phyloP scores from a whole-genome alignment of 2,329 filamentous ascomycete species.

The Colletotrichum lindemuthianum region DNA sequence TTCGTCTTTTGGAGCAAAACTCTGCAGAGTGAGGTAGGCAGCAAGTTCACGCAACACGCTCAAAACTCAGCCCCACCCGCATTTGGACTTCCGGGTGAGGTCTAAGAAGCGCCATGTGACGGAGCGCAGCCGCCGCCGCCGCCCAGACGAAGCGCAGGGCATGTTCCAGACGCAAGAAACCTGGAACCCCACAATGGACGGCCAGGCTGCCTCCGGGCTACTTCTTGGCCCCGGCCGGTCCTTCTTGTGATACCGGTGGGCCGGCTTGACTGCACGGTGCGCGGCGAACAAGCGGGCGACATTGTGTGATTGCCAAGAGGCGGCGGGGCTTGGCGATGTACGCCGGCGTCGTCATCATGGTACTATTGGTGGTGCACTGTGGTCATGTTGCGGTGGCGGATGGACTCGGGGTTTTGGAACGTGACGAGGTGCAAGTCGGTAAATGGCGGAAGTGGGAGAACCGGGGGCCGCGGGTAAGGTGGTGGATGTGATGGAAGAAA shows the following conservation, averaged over 20 bases:
- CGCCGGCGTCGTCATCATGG: slow-evolving; percentile 23
- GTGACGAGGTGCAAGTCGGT: background rate
- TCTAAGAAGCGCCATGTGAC: slow-evolving; percentile 11
- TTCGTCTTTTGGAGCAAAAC: no score
- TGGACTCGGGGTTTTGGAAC: background rate
- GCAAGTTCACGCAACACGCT: no score
- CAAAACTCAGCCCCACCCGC: no score
- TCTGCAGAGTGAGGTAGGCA: no score
- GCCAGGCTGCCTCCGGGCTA: background rate
- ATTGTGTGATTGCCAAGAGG: slow-evolving; percentile 24
- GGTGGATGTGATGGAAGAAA: background rate
- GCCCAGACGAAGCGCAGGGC: background rate
- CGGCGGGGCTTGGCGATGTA: slow-evolving; percentile 23
- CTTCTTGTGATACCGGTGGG: slow-evolving; percentile 15
- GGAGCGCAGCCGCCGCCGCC: background rate
- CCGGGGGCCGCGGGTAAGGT: slow-evolving; percentile 23
- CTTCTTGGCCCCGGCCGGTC: slow-evolving; percentile 1
- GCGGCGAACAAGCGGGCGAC: slow-evolving; percentile 9
- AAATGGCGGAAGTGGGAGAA: background rate
- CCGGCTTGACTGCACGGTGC: slow-evolving; percentile 16
- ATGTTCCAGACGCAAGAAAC: no score
- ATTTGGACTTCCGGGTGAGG: background rate
- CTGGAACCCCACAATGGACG: no score
- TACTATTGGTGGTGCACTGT: slow-evolving; percentile 20
- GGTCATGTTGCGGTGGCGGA: background rate